Conservation (phyloP, 2,329 filamentous ascomycete genomes). For the Epichloe scottii region DNA sequence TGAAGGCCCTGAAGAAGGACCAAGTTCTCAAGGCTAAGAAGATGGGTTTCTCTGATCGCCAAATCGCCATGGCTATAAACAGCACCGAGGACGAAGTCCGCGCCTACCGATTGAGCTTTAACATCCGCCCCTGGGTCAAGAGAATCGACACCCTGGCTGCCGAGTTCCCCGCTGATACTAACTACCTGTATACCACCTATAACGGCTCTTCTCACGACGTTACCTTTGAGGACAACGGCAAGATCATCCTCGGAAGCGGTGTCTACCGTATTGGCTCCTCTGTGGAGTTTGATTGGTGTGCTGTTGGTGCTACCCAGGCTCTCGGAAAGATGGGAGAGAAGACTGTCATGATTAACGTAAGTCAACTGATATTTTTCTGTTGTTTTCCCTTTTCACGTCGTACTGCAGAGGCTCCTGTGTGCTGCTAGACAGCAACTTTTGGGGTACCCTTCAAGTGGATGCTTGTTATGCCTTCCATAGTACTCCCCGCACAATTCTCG, state of each 20-base stretch:
- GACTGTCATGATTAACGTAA: conserved; percentile 90
- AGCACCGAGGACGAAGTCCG: conserved; percentile 84
- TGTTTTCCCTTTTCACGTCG: not conserved
- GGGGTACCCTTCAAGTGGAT: too few relatives aligned
- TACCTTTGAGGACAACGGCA: conserved; percentile 83
- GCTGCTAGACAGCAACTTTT: not conserved
- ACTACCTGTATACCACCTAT: conserved; percentile 97
- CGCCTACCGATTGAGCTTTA: conserved; percentile 70
- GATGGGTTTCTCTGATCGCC: conserved; percentile 91
- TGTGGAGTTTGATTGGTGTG: conserved; percentile 98
- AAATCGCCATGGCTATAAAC: conserved; percentile 79
- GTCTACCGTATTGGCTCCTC: conserved; percentile 97
- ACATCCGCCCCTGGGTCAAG: conserved; percentile 92
- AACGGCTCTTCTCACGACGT: conserved; percentile 92
- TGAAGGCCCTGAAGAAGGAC: conserved; percentile 79
- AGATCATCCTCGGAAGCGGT: conserved; percentile 79
- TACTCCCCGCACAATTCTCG: too few relatives aligned
- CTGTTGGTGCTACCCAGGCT: conserved; percentile 76
- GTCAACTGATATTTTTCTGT: conserved; percentile 11
- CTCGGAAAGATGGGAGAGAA: conserved; percentile 83
- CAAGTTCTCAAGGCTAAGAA: conserved; percentile 88
- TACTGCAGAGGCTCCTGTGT: too few relatives aligned
- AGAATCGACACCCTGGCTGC: conserved; percentile 95
- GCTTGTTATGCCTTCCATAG: too few relatives aligned
- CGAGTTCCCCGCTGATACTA: conserved; percentile 89